phyloP scores from a whole-genome alignment of 2,329 filamentous ascomycete genomes.

The Fusarium dimerum region DNA sequence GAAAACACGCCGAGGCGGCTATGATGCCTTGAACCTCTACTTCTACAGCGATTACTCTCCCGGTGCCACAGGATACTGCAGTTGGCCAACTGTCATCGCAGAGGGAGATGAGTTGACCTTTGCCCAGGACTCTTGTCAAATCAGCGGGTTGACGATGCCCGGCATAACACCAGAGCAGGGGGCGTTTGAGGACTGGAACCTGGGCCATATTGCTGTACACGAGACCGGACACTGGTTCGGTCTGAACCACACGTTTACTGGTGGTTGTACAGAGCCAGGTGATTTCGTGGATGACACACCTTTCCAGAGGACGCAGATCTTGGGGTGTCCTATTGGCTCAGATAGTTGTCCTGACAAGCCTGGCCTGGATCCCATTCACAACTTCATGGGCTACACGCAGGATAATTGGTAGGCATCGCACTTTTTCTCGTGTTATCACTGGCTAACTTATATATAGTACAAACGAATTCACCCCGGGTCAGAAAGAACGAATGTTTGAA shows the following conservation, averaged over 20 bases:
- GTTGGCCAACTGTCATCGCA: conserved; percentile 5
- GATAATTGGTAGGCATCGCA: conserved; percentile 36
- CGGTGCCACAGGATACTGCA: conserved; percentile 11
- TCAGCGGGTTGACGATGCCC: conserved; percentile 13
- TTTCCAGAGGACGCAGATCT: conserved; percentile 30
- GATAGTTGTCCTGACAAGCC: conserved; percentile 18
- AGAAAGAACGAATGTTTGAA: conserved; percentile 6
- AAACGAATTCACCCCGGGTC: conserved; percentile 3
- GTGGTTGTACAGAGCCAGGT: conserved; percentile 34
- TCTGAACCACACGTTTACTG: conserved; percentile 41
- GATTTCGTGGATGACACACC: conserved; percentile 42
- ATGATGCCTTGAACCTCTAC: conserved; percentile 34
- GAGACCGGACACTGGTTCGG: conserved; percentile 43
- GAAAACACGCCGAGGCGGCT: conserved; percentile 39
- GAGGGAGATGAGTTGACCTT: conserved; percentile 21
- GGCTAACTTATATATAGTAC: background rate
- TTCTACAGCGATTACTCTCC: conserved; percentile 19
- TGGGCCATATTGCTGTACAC: conserved; percentile 30
- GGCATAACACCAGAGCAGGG: conserved; percentile 21
- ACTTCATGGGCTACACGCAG: conserved; percentile 31
- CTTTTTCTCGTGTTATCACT: no score
- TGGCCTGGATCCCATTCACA: conserved; percentile 31
- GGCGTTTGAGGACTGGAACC: conserved; percentile 5
- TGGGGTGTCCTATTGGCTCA: conserved; percentile 27
- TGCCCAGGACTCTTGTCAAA: conserved; percentile 39